Percentiles rank a stretch among this genome's conserved stretches.
Evolutionary conservation across 129 eudicot genomes (phyloP).

Genomic region (Artemisia tridentata): DNA sequence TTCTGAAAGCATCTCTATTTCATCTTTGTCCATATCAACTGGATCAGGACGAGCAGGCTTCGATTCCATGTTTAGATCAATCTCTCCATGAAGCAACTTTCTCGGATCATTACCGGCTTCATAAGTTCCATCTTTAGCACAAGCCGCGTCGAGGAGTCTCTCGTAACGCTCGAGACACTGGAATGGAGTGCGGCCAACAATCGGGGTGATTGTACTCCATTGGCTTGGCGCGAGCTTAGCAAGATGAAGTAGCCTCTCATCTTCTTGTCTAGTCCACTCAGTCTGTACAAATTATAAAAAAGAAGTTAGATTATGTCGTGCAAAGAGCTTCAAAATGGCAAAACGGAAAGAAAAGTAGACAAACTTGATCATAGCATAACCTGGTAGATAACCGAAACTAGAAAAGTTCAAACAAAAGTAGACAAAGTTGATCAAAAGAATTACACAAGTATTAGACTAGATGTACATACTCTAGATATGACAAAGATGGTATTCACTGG

Average conservation of each 20-base stretch:
- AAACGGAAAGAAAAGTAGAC: too few relatives aligned
- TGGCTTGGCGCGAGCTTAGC: constrained; percentile 98
- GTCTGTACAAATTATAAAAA: constrained; percentile 44
- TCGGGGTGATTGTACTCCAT: constrained; percentile 97
- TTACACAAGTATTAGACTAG: too few relatives aligned
- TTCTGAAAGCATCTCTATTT: constrained; percentile 99
- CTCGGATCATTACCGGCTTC: constrained; percentile 92
- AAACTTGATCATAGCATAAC: too few relatives aligned
- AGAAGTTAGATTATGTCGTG: not conserved
- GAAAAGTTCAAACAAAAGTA: too few relatives aligned
- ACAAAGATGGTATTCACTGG: not conserved
- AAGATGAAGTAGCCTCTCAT: constrained; percentile 90
- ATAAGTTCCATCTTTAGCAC: constrained; percentile 89
- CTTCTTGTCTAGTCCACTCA: constrained; percentile 98
- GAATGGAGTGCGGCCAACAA: constrained; percentile 97
- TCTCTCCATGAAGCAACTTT: constrained; percentile 92
- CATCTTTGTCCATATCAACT: constrained; percentile 99
- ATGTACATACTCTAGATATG: too few relatives aligned
- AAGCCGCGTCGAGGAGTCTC: constrained; percentile 93
- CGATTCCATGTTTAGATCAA: constrained; percentile 92
- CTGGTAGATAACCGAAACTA: too few relatives aligned
- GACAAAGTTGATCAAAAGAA: too few relatives aligned
- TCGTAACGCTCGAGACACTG: constrained; percentile 96
- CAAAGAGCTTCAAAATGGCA: too few relatives aligned
- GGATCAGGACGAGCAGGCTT: constrained; percentile 99